Base-by-base conservation (phyloP, 495 filamentous ascomycete genomes). In the Penicillium riverlandense region DNA sequence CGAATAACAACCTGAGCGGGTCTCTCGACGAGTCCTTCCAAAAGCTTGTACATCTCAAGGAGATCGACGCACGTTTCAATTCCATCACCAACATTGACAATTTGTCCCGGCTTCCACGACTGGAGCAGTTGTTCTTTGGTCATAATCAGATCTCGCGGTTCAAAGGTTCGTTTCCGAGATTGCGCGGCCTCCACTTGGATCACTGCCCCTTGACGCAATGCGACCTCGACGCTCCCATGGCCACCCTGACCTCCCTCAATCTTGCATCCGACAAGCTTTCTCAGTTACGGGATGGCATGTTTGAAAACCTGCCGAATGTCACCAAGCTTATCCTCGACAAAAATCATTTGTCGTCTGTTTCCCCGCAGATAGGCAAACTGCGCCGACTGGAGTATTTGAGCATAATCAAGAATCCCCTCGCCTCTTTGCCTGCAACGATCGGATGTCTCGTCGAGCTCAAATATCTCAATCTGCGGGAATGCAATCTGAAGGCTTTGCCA, bases 1-100 rank as follows among this genome's bases (percentile, higher is more conserved):
- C 92, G 0, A 99, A 97, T 66, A 99, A 99, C 59, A 81, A 82
- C 40, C 69, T 97, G 4, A 69, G 77, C 13, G 89, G 88, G 3
- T 63, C 78, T 9, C 79, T 97, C 35, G 81, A 87, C 28, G 69
- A 76, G 3, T 77, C 79, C 0, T 84, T 96, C 61, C 72, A 70
- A 37, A 69, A 80, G 9, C 69, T 97, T 10, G 66, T 70, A 32
- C 95, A 83, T 51, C 69, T 99, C 42, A 90, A 85, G 51, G 91
- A 97, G 60, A 75, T 97, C 29, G 94, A 99, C 63, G 80, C 94
- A 44, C 86, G 94, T 33, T 97, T 90, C 70, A 99, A 99, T 57
- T 73, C 74, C 4, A 82, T 99, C 38, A 76, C 79, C 36, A 85
- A 79, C 58, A 95, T 99, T 50, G 88, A 96, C 57, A 76, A 88